A percentile compares a stretch with the other conserved stretches of the same genome.
Evolutionary conservation across 1,284 basidiomycete genomes (phyloP).

Genomic region (Fomitopsis pinicola): DNA sequence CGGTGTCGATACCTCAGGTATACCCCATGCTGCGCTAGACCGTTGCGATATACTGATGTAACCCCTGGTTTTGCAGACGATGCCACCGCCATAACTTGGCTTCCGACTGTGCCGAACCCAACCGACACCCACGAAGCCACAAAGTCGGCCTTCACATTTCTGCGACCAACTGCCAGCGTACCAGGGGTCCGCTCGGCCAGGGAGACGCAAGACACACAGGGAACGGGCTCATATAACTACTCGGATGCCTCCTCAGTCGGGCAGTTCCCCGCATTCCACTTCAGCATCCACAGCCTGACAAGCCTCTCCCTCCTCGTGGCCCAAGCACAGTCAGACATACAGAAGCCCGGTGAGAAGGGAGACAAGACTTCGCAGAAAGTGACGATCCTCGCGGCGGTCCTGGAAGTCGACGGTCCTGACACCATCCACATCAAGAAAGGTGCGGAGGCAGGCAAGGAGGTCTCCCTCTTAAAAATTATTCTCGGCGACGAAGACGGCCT

Average conservation of each 20-base stretch:
- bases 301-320: conserved; percentile 37
- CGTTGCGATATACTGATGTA: background rate
- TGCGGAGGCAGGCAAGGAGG: conserved; percentile 58
- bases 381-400: conserved; percentile 53
- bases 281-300: conserved; percentile 53
- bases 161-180: conserved; percentile 20
- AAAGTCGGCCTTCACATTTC: conserved; percentile 18
- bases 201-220: conserved; percentile 41
- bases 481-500: conserved; percentile 63
- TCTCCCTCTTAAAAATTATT: conserved; percentile 61
- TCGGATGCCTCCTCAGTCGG: conserved; percentile 64
- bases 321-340: conserved; percentile 13
- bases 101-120: conserved; percentile 35
- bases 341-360: background rate
- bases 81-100: conserved; percentile 52
- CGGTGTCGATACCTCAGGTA: background rate
- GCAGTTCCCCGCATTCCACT: conserved; percentile 63
- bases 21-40: background rate
- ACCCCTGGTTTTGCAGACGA: conserved; percentile 28
- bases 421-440: conserved; percentile 61
- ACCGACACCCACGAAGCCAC: conserved; percentile 4
- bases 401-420: conserved; percentile 74
- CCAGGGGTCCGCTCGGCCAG: conserved; percentile 20
- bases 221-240: conserved; percentile 44
- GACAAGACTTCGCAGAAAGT: conserved; percentile 37